Percentiles rank a stretch among this genome's conserved stretches.
phyloP scores from a whole-genome alignment of 208 protist genomes.

The Acanthamoeba triangularis region DNA sequence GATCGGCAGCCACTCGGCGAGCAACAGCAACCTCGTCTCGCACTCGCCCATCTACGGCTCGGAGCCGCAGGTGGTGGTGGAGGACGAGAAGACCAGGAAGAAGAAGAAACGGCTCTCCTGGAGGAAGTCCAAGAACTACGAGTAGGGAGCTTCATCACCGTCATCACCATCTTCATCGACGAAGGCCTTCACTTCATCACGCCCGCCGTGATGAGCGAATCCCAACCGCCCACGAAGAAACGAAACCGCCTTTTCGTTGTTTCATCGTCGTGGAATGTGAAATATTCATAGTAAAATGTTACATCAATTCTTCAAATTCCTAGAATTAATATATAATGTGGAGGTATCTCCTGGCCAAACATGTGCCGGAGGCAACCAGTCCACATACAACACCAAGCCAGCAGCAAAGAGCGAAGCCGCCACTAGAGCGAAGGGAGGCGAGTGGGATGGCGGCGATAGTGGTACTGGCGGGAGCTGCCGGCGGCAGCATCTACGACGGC shows the following conservation, averaged over 20 bases:
- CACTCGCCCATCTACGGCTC: neutral
- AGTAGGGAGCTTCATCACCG: neutral
- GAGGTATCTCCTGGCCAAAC: neutral
- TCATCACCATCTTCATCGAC: no score
- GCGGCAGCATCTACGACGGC: constrained; percentile 42
- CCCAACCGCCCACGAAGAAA: neutral
- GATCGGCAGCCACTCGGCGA: neutral
- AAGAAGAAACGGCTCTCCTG: constrained; percentile 10
- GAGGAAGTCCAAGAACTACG: constrained; percentile 26
- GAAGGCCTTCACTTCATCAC: no score
- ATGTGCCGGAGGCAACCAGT: neutral
- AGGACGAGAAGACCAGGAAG: neutral
- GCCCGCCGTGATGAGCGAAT: neutral
- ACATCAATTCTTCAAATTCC: neutral
- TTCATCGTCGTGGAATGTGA: neutral
- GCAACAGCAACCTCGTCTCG: constrained; percentile 2
- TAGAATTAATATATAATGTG: neutral
- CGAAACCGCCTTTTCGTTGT: neutral
- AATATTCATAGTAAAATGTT: neutral
- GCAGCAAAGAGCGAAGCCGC: neutral
- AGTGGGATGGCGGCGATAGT: neutral
- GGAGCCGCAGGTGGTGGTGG: neutral
- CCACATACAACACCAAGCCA: neutral
- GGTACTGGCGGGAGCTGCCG: neutral
- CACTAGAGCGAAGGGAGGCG: neutral